Conservation (phyloP, 305 asterid species). For the Nicotiana rustica region DNA sequence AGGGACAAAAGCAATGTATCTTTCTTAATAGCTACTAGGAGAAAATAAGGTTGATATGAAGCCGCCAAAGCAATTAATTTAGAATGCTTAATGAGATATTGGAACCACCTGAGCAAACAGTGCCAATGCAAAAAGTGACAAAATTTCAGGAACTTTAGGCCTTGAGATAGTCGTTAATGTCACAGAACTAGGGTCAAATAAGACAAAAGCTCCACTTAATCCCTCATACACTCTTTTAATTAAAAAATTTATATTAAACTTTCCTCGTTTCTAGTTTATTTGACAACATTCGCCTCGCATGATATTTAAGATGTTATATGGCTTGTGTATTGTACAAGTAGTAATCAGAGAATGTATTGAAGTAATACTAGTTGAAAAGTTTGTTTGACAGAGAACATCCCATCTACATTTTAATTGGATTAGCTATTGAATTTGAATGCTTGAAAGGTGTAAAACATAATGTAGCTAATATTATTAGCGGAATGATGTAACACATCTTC, state of each 20-base stretch:
- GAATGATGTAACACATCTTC: slow-evolving; percentile 8
- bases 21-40: background rate
- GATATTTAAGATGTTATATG: background rate
- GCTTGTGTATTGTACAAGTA: slow-evolving; percentile 8
- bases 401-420: background rate
- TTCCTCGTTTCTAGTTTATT: background rate
- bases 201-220: too few relatives aligned
- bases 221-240: too few relatives aligned
- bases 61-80: background rate
- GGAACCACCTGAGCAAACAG: background rate
- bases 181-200: background rate
- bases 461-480: background rate
- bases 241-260: background rate
- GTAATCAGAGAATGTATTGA: background rate
- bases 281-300: background rate
- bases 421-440: background rate
- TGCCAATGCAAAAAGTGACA: background rate
- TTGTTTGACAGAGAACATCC: background rate
- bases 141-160: background rate
- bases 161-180: background rate
- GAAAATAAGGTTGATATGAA: background rate
- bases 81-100: background rate
- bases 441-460: background rate
- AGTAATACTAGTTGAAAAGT: background rate
- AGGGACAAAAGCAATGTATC: background rate